Evolutionary conservation across 257 asterid genomes (phyloP), one percentile per base, ranked within the genome.

Genomic region (Echium plantagineum): DNA sequence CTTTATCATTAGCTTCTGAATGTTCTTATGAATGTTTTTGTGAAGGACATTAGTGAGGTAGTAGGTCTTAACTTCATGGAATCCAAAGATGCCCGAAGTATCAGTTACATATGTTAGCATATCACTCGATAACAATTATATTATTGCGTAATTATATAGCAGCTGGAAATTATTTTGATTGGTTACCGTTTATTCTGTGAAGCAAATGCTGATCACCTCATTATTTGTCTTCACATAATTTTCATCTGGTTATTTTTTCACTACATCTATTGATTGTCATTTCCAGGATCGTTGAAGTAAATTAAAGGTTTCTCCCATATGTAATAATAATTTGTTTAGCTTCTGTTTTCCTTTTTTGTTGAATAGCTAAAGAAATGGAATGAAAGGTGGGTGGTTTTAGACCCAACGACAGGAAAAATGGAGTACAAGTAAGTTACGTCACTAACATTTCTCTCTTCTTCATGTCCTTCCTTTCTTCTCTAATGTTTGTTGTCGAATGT

Each of bases 401-500:
- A 93, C 73, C 97, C 98, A 64, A 89, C 98, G 65, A 86, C 98
- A 57, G 97, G 98, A 72, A 89, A 81, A 72, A 93, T 89, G 98
- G 97, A 89, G 74, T 93, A 93, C 82, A 93, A 93, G 98, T 93
- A 79, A 75, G 90, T 62, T 63, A 42, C 67, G 42, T 61, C 57
- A 58, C 54, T 15, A 48, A 17, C 59, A 16, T 42, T 67, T 24
- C 32, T 57, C 60, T 52, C 35, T 35, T 56, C 38, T 28, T 64
- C 48, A 19, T 52, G 57, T n/a, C 22, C 66, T 52, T 59, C 62
- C 26, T 15, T 69, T 58, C 64, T 52, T 51, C 24, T 48, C 57
- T 63, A 24, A 24, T 52, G 13, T 60, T 26, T 61, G 30, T 30
- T 56, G 60, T 55, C 54, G 1, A 61, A 54, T 68, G 21, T 52